Base-by-base conservation (phyloP, 2,329 filamentous ascomycete genomes). In the Dactylonectria macrodidyma region DNA sequence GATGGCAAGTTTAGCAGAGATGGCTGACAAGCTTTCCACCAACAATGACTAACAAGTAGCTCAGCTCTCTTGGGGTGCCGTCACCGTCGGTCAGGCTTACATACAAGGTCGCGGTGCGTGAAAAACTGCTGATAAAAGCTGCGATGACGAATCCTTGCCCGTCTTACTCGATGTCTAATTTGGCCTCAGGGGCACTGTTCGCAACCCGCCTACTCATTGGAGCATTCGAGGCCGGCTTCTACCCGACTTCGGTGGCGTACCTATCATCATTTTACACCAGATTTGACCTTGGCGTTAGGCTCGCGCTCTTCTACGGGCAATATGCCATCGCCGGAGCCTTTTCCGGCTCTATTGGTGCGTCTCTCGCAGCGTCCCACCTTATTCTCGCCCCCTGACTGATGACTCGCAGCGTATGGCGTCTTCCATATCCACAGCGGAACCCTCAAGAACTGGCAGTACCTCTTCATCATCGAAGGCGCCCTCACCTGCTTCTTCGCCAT, bases 381-480 rank as follows among this genome's bases (percentile, higher is more conserved):
- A 51, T 44, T 33, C 52, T 33, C 26, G n/a, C 30, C 36, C 48
- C 22, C 51, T 30, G 41, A 56, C 68, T 67, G 30, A 67, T 55
- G 41, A 44, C 41, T 8, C 38, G 6, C 44, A 76, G 75, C 75
- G 50, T 77, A 77, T 46, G 75, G 73, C 60, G 72, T 76, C 55
- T 76, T 75, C 62, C 75, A 77, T 56, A 64, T 77, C 57, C 68
- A 67, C 46, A 33, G 65, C 10, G 69, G 75, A 2, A 44, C 56
- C 16, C 71, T 91, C 3, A 86, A 84, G 33, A 90, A 89, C 12
- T 93, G 90, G 90, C 82, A 88, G 10, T 91, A 89, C 88, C 82
- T 92, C 0, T 92, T 92, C 78, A 90, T 92, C 55, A 88, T 92
- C n/a, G 90, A 93, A 75, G 91, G 91, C 9, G 80, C 84, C 3